Base-by-base conservation (phyloP, 2,329 filamentous ascomycete species). In the Xylariaceae sp. region DNA sequence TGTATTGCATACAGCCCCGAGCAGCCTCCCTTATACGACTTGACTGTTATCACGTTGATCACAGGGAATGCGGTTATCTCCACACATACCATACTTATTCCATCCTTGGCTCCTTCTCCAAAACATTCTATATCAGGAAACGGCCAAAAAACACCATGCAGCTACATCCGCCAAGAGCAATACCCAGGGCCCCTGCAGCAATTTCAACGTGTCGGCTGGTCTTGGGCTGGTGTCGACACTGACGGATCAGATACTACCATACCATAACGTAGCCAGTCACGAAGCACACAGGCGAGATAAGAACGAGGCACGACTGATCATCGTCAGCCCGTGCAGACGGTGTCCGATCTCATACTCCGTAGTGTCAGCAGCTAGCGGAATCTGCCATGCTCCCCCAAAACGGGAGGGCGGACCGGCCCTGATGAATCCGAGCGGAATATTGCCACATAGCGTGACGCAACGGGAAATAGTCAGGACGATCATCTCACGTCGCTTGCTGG, bases 201-300 rank as follows among this genome's bases (percentile, higher is more conserved):
- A 44, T 6, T 42, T 50, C 41, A 14, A 38, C 34, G 33, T 41
- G 42, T 17, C 22, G 17, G 4, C 33, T 47, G 39, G 41, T 40
- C 31, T 45, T 28, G 28, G 17, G 4, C 33, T 47, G 39, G 41
- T 40, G 40, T 45, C 36, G 28, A 19, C 17, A 31, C 33, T 16
- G 16, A 45, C 28, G 45, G 34, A 41, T n/a, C 18, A 13, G 45
- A 14, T 53, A 34, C 36, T 42, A 48, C 45, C 42, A 38, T 49
- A 31, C 16, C 36, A 28, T 38, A 41, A 45, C 31, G 28, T 43
- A 16, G 33, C 45, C 50, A 44, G 44, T 51, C 44, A 52, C 16
- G 43, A 28, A 48, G 17, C 41, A 9, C 38, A 38, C 17, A 52
- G 18, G 39, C 34, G 34, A 39, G 47, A 31, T 49, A 51, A 45